These are phyloP conservation scores for Scheffersomyces parashehatae DNA, from an alignment of 1,139 yeast genomes.

Conservation along the genomic window DNA sequence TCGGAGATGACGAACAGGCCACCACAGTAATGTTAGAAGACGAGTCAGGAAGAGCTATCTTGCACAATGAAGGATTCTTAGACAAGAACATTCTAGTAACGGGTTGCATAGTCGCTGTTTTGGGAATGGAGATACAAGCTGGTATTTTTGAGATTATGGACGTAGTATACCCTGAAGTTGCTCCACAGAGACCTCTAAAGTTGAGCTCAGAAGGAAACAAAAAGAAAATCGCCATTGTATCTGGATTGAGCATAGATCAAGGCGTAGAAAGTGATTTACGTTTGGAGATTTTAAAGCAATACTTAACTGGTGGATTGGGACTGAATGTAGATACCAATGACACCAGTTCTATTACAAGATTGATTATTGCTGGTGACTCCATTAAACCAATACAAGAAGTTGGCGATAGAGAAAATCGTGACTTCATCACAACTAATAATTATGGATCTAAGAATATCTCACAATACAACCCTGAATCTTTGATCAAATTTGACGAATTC, in stretches of 20 bases:
- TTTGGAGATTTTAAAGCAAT: constrained; percentile 68
- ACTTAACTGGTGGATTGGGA: constrained; percentile 68
- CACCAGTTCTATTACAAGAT: constrained; percentile 43
- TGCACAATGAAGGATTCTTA: constrained; percentile 64
- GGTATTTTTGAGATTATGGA: constrained; percentile 88
- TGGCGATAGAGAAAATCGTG: constrained; percentile 22
- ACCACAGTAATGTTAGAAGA: constrained; percentile 81
- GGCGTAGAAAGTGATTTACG: constrained; percentile 40
- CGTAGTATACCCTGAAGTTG: constrained; percentile 64
- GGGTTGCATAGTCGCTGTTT: constrained; percentile 80
- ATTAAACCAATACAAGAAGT: constrained; percentile 36
- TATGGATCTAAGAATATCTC: constrained; percentile 57
- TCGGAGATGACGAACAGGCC: constrained; percentile 39
- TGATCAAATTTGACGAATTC: constrained; percentile 53
- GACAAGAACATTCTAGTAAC: constrained; percentile 63
- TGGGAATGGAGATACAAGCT: constrained; percentile 82
- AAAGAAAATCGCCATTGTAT: constrained; percentile 58
- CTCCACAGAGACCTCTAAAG: constrained; percentile 52
- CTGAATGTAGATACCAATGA: constrained; percentile 23
- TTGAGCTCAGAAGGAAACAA: constrained; percentile 6
- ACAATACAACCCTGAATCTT: constrained; percentile 45
- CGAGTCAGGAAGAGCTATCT: constrained; percentile 83
- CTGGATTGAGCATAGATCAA: constrained; percentile 67
- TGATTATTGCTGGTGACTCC: constrained; percentile 79
- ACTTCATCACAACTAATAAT: constrained; percentile 40